Evolutionary conservation across 768 basidiomycete genomes (phyloP).

Genomic region (Mycena polygramma): DNA sequence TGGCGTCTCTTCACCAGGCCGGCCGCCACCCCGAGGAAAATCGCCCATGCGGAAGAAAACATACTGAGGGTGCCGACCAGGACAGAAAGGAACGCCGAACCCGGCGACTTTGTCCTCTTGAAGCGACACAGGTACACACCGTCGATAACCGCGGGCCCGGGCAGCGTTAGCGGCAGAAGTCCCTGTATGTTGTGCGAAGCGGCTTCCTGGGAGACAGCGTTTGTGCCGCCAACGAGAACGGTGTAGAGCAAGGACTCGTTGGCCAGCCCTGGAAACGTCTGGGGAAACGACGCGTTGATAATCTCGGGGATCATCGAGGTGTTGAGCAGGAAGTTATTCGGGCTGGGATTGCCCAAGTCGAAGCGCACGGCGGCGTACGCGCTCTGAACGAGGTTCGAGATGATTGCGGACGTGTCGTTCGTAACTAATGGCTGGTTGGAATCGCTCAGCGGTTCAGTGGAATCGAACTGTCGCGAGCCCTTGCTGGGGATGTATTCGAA

Average conservation of each 20-base stretch:
- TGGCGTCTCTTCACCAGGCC: background rate
- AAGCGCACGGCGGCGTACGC: slow-evolving; percentile 44
- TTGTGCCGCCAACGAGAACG: slow-evolving; percentile 17
- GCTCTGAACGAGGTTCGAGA: slow-evolving; percentile 42
- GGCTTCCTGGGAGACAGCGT: background rate
- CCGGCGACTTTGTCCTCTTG: slow-evolving; percentile 29
- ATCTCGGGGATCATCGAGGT: background rate
- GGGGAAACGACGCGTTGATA: slow-evolving; percentile 5
- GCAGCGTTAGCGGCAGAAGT: background rate
- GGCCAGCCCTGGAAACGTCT: background rate
- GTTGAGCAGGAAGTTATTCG: slow-evolving; percentile 46
- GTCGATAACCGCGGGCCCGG: slow-evolving; percentile 28
- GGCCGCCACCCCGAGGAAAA: background rate
- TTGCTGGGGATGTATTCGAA: background rate
- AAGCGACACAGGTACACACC: slow-evolving; percentile 37
- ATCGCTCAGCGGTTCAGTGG: background rate
- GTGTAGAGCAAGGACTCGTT: slow-evolving; percentile 12
- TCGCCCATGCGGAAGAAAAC: background rate
- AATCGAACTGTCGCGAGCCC: background rate
- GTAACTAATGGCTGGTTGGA: slow-evolving; percentile 14
- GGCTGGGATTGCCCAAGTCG: slow-evolving; percentile 45
- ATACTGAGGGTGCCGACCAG: slow-evolving; percentile 40
- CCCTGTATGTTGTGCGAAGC: background rate
- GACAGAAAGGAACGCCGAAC: slow-evolving; percentile 38
- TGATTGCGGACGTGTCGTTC: slow-evolving; percentile 23